phyloP scores from a whole-genome alignment of 1,284 basidiomycete species.

The Sporisorium reilianum region DNA sequence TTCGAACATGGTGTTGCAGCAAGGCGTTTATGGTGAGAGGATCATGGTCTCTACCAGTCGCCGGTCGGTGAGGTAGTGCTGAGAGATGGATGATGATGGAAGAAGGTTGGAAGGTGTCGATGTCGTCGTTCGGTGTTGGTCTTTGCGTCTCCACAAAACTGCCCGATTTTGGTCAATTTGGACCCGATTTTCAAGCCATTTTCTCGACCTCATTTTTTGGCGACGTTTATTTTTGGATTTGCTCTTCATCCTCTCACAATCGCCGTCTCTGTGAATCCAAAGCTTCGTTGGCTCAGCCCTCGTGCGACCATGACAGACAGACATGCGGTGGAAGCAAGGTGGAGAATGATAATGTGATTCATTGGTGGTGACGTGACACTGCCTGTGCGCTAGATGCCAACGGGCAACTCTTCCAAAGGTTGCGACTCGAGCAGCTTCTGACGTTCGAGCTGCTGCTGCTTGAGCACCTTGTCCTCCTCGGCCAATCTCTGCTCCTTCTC shows the following conservation, averaged over 20 bases:
- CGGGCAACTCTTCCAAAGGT: slow-evolving; percentile 34
- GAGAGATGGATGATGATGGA: not conserved
- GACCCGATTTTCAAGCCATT: not conserved
- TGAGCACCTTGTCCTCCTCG: slow-evolving; percentile 22
- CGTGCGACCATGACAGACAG: not conserved
- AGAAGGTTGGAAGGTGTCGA: not conserved
- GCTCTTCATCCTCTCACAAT: not conserved
- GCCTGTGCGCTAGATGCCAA: not conserved
- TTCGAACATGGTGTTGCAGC: slow-evolving; percentile 61
- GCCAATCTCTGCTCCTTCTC: slow-evolving; percentile 17
- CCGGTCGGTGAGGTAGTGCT: not conserved
- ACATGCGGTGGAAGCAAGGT: too few relatives aligned
- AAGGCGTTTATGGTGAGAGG: not conserved
- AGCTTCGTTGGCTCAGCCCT: not conserved
- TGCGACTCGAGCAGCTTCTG: slow-evolving; percentile 42
- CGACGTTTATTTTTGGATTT: not conserved
- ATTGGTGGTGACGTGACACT: not conserved
- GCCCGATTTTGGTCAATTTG: slow-evolving; percentile 1
- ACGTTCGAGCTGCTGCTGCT: slow-evolving; percentile 31
- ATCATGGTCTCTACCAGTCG: not conserved
- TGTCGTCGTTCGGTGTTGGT: slow-evolving; percentile 13
- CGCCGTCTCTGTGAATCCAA: too few relatives aligned
- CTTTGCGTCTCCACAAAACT: slow-evolving; percentile 20
- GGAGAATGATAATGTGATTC: not conserved
- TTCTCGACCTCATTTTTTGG: not conserved